Evolutionary conservation across 2,329 filamentous ascomycete species (phyloP).

Genomic region (Talaromyces sp.): DNA sequence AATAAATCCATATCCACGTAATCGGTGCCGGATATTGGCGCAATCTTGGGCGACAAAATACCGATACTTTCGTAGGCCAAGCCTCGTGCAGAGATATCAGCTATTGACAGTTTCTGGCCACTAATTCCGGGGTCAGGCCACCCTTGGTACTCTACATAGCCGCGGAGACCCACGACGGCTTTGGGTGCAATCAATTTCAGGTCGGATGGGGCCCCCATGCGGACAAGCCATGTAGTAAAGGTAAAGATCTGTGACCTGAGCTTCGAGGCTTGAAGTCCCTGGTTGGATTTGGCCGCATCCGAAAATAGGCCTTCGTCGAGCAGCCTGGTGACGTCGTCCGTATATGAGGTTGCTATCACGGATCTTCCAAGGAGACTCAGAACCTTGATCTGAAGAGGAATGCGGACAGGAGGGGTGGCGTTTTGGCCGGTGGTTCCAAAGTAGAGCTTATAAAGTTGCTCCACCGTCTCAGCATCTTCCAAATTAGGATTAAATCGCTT

Average conservation of each 20-base stretch:
- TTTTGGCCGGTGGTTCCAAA: slow-evolving; percentile 51
- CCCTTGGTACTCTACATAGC: slow-evolving; percentile 74
- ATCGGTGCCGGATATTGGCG: slow-evolving; percentile 23
- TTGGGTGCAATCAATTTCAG: slow-evolving; percentile 63
- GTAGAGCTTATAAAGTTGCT: slow-evolving; percentile 68
- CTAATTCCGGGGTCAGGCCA: slow-evolving; percentile 64
- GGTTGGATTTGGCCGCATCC: slow-evolving; percentile 38
- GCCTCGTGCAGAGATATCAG: slow-evolving; percentile 65
- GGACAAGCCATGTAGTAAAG: slow-evolving; percentile 82
- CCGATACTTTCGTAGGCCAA: slow-evolving; percentile 90
- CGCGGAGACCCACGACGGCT: slow-evolving; percentile 64
- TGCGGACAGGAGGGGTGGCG: slow-evolving; percentile 49
- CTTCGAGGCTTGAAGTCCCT: slow-evolving; percentile 70
- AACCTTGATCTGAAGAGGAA: slow-evolving; percentile 72
- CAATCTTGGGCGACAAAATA: slow-evolving; percentile 57
- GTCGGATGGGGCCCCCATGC: slow-evolving; percentile 59
- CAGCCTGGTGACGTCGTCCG: slow-evolving; percentile 62
- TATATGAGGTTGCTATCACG: slow-evolving; percentile 64
- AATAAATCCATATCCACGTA: slow-evolving; percentile 51
- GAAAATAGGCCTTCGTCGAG: slow-evolving; percentile 62
- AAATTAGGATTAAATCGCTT: slow-evolving; percentile 69
- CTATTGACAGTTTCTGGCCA: slow-evolving; percentile 52
- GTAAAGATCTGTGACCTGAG: slow-evolving; percentile 78
- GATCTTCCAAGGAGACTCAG: slow-evolving; percentile 74
- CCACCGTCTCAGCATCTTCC: slow-evolving; percentile 62